Base-by-base conservation (phyloP, 139 green algal genomes). In the Chlamydomonas sphaeroides region DNA sequence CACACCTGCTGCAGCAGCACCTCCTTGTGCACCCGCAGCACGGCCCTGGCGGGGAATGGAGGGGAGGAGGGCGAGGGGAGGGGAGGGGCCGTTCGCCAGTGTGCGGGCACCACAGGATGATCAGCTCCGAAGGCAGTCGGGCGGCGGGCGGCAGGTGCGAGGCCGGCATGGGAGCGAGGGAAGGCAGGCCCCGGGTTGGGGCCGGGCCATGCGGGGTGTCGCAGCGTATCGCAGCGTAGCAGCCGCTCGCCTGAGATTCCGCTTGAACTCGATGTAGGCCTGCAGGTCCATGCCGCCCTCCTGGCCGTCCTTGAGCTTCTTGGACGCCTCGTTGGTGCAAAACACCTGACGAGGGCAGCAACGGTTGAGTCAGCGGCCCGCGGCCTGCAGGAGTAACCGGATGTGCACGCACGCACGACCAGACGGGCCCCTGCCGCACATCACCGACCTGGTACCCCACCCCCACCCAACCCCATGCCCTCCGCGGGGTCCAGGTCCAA, bases 231-330 rank as follows among this genome's bases (percentile, higher is more conserved):
- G n/a, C n/a, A n/a, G n/a, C n/a, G n/a, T n/a, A n/a, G n/a, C n/a
- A n/a, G n/a, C 45, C 28, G 5, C 61, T 17, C 28, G 39, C 61
- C 61, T 56, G 45, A 49, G 66, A 65, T 76, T 84, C 21, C 66
- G 33, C 77, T 84, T 84, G 62, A 84, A 74, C 65, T 84, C 77
- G 2, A 84, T 65, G 38, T 84, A 80, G 28, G 83, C 67, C 62
- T 87, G 83, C 51, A 87, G 74, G 75, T 87, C 83, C 65, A 83
- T 74, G 33, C 66, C 66, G 0, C 51, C 23, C 11, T 87, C 83
- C 32, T 65, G 69, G 49, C 51, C 73, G 49, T 87, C 83, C 53
- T 78, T 84, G 25, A 87, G 73, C 32, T 41, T n/a, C 83, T 87
- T 87, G 68, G 23, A 59, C 14, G 51, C 74, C 67, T 83, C 66